A percentile compares a stretch with the other conserved stretches of the same genome.
Evolutionary conservation across 768 basidiomycete species (phyloP).

Genomic region (Mycena rebaudengoi): DNA sequence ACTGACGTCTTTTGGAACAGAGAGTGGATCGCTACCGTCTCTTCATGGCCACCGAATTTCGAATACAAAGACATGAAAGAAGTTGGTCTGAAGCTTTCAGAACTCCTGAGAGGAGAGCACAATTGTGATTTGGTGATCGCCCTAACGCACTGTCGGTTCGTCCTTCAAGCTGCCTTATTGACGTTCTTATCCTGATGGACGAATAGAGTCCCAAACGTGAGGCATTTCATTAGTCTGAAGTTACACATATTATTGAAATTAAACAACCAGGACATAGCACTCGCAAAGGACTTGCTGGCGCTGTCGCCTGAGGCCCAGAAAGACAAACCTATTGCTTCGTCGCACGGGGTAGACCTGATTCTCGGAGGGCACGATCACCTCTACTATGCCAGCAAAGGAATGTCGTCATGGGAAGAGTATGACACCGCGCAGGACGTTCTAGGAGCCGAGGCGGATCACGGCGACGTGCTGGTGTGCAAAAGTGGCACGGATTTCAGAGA

Average conservation of each 20-base stretch:
- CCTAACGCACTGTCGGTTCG: slow-evolving; percentile 82
- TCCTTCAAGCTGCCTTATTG: too few species aligned
- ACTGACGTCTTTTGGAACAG: slow-evolving; percentile 45
- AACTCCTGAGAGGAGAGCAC: slow-evolving; percentile 72
- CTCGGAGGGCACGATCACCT: slow-evolving; percentile 92
- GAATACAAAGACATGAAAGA: slow-evolving; percentile 79
- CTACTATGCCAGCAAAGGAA: slow-evolving; percentile 77
- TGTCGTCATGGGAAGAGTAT: slow-evolving; percentile 71
- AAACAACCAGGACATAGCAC: slow-evolving; percentile 63
- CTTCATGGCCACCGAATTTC: slow-evolving; percentile 88
- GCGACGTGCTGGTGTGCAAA: slow-evolving; percentile 79
- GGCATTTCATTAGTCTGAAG: too few species aligned
- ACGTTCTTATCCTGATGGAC: too few species aligned
- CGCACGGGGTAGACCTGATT: slow-evolving; percentile 84
- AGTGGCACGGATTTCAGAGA: slow-evolving; percentile 93
- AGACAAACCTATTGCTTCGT: slow-evolving; percentile 47
- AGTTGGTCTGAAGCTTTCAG: slow-evolving; percentile 77
- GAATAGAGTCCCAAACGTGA: slow-evolving; percentile 60
- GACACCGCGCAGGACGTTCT: slow-evolving; percentile 59
- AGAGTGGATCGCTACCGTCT: slow-evolving; percentile 89
- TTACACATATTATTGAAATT: not conserved
- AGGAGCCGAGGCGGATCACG: slow-evolving; percentile 77
- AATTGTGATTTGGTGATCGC: slow-evolving; percentile 87
- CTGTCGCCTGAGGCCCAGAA: slow-evolving; percentile 64
- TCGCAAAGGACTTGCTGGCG: slow-evolving; percentile 74